Base-by-base conservation (phyloP, 2,329 filamentous ascomycete species). In the Fusarium coicis region DNA sequence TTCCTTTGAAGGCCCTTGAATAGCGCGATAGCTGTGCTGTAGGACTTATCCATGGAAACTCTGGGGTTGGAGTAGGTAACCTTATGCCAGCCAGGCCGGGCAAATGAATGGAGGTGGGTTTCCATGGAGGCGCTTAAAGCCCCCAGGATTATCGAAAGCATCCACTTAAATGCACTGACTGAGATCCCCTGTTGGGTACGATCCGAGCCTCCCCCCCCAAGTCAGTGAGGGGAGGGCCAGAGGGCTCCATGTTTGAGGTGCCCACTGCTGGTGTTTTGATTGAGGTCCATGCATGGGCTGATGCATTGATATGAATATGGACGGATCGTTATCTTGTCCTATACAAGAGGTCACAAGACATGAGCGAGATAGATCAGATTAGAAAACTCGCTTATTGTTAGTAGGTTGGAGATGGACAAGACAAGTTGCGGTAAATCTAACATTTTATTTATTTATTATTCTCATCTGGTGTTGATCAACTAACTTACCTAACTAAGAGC, bases 191-290 rank as follows among this genome's bases (percentile, higher is more conserved):
- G 69, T 54, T 66, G 52, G 59, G 49, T 43, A 36, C 63, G 64
- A 69, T 72, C 58, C 64, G 44, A 71, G 70, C 63, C 47, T 40
- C 63, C 62, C 39, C 42, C 47, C 63, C 62, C 39, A n/a, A 47
- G 55, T 34, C 54, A 40, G 28, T 32, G 28, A 34, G 21, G n/a
- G 28, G 28, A 32, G 49, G 32, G 32, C 30, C 30, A 30, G 30
- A 30, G 32, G 19, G n/a, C 50, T 57, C 37, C 37, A 39, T 40
- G 61, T 66, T 66, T 66, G 63, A 66, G 63, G 61, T 69, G 50
- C 64, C 26, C 26, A 26, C 26, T 26, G 7, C 26, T 23, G 42
- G 58, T 44, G 36, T 43, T 42, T 60, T 36, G 54, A 40, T 55
- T 21, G 54, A 40, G 46, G 39, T 43, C 36, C 57, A 47, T 50